Evolutionary conservation across 768 basidiomycete genomes (phyloP), one percentile per base, ranked within the genome.

Genomic region (Favolaschia claudopus): DNA sequence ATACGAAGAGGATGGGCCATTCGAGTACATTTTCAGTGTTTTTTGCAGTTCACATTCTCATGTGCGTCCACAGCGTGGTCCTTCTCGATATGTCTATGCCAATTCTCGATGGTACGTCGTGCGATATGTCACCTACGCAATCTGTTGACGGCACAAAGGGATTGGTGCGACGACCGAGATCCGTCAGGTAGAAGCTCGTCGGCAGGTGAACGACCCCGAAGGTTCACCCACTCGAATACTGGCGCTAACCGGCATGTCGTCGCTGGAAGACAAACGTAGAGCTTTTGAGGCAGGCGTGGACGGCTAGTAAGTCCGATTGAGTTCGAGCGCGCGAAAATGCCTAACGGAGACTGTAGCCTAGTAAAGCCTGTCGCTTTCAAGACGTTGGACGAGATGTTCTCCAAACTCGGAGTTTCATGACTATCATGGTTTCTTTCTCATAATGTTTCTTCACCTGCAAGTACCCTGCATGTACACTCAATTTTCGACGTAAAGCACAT

Each of bases 321-420:
- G 28, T 33, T 24, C 39, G 50, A 31, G 31, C 27, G 52, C 58
- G n/a, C n/a, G n/a, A n/a, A n/a, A n/a, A n/a, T n/a, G n/a, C 28
- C 65, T 28, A 19, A 49, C 37, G 7, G 32, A 37, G 38, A 66
- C 9, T 61, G 0, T 61, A 96, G 95, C 68, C 83, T 96, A 19
- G 93, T 97, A 55, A 98, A 98, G 73, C 96, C 96, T 12, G 94
- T 98, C 19, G 92, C 92, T n/a, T 92, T 98, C 77, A 93, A 90
- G 69, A 94, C 89, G 15, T 75, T 98, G 19, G 90, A 95, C 54
- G 85, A 88, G 64, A 91, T 92, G 85, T 92, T 94, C 70, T 82
- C 82, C 53, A 89, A 85, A 73, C 78, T 93, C 38, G 89, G 90
- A 25, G 76, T 81, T 22, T 69, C 76, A 57, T 77, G 67, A 71